A percentile compares a stretch with the other conserved stretches of the same genome.
Evolutionary conservation across 176 grass and related monocot species (phyloP).

Genomic region (Lolium multiflorum): DNA sequence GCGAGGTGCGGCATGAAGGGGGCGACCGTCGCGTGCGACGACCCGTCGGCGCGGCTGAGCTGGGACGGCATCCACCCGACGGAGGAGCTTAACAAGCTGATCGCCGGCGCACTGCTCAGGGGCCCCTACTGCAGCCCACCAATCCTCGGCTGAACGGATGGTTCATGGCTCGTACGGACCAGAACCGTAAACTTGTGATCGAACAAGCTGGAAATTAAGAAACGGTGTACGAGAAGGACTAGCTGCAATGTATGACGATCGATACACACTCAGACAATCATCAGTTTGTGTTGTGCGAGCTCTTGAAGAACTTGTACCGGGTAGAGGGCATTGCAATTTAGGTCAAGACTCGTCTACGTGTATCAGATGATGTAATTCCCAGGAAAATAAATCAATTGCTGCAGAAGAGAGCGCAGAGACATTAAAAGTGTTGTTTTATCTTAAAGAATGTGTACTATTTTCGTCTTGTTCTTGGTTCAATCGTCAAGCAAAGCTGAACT

Average conservation of each 20-base stretch:
- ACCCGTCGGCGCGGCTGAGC: conserved; percentile 43
- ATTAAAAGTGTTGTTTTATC: neutral
- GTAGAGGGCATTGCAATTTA: neutral
- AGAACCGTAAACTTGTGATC: too few relatives aligned
- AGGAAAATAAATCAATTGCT: too few relatives aligned
- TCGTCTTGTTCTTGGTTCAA: too few relatives aligned
- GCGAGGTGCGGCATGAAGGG: conserved; percentile 50
- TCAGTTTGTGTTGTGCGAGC: too few relatives aligned
- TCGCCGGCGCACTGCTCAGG: conserved; percentile 49
- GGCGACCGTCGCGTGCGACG: conserved; percentile 33
- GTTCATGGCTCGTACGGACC: neutral
- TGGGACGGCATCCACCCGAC: conserved; percentile 69
- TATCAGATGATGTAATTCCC: too few relatives aligned
- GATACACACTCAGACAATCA: too few relatives aligned
- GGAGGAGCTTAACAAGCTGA: conserved; percentile 49
- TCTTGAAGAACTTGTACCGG: too few relatives aligned
- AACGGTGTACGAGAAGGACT: neutral
- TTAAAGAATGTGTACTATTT: neutral
- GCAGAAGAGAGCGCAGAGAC: neutral
- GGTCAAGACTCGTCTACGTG: too few relatives aligned
- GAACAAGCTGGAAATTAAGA: too few relatives aligned
- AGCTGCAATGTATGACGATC: neutral
- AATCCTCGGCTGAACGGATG: neutral
- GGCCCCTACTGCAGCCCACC: conserved; percentile 55
- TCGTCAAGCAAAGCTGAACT: too few relatives aligned